Conservation (phyloP, 129 eudicot species). For the Scalesia atractyloides region DNA sequence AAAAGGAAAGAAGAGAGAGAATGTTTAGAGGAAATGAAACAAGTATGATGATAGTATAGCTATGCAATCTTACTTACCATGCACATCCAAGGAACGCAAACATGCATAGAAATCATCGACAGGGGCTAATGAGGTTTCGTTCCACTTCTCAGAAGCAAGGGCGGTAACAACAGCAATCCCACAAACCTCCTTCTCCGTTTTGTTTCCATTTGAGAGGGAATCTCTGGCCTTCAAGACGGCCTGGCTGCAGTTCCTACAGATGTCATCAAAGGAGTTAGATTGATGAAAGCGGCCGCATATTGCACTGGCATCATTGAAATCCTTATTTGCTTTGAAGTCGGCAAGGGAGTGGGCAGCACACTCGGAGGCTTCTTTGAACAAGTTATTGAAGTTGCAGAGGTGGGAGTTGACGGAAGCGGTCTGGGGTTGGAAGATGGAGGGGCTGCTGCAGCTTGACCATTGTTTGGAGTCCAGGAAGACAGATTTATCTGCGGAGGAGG, state of each 20-base stretch:
- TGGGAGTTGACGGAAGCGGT: constrained; percentile 33
- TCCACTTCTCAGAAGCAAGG: constrained; percentile 38
- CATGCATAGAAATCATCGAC: constrained; percentile 46
- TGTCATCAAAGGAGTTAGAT: constrained; percentile 26
- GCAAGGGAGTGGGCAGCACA: constrained; percentile 37
- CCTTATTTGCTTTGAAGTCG: neutral
- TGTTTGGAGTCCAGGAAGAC: constrained; percentile 42
- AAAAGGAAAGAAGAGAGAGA: constrained; percentile 6
- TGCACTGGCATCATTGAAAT: constrained; percentile 15
- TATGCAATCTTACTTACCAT: constrained; percentile 27
- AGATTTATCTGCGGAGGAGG: neutral
- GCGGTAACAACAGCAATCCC: constrained; percentile 54
- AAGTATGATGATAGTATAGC: too few relatives aligned
- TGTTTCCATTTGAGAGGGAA: constrained; percentile 20
- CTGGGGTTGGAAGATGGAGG: constrained; percentile 27
- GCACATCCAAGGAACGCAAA: constrained; percentile 36
- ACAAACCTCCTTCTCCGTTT: constrained; percentile 47
- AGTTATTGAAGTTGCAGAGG: constrained; percentile 39
- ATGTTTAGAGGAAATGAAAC: neutral
- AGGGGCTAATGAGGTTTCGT: constrained; percentile 22
- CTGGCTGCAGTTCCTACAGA: constrained; percentile 44
- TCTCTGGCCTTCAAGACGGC: constrained; percentile 38
- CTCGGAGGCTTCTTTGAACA: constrained; percentile 24
- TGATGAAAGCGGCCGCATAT: constrained; percentile 24
- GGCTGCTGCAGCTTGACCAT: constrained; percentile 41